Percentiles rank a stretch among this genome's conserved stretches.
Evolutionary conservation across 441 rosid species (phyloP).

Genomic region (Eruca vesicaria): DNA sequence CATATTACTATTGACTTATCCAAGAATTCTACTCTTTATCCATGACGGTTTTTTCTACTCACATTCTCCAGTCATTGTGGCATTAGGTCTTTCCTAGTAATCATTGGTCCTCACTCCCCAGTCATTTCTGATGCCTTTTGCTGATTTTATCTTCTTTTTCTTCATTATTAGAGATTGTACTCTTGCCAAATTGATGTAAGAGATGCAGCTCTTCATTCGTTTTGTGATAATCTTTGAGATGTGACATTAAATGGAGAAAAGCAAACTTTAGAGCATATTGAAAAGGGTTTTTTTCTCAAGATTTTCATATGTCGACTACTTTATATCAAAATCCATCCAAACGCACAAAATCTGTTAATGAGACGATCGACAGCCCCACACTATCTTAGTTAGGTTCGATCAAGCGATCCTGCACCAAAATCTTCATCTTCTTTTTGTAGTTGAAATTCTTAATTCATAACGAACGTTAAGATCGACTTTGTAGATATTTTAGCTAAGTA

Average conservation of each 20-base stretch:
- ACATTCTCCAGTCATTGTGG: too few species aligned
- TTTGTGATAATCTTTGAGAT: not conserved
- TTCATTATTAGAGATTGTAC: not conserved
- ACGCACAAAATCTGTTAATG: conserved; percentile 20
- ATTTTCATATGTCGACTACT: not conserved
- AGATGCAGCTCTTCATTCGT: not conserved
- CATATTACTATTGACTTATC: not conserved
- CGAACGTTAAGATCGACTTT: not conserved
- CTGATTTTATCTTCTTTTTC: too few species aligned
- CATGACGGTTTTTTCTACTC: not conserved
- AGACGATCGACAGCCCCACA: not conserved
- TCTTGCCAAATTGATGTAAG: not conserved
- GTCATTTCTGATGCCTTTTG: too few species aligned
- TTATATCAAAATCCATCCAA: not conserved
- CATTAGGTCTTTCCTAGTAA: too few species aligned
- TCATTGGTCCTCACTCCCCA: too few species aligned
- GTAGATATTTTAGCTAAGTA: not conserved
- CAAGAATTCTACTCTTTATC: not conserved
- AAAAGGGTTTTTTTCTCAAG: not conserved
- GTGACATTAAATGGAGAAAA: not conserved
- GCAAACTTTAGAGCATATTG: not conserved
- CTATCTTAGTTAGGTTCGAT: conserved; percentile 2
- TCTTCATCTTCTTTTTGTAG: conserved; percentile 9
- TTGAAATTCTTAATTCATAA: not conserved
- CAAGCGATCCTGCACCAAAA: not conserved